These are phyloP conservation scores for Pleurostoma richardsiae DNA, from an alignment of 2,329 filamentous ascomycete genomes.

Conservation along the genomic window DNA sequence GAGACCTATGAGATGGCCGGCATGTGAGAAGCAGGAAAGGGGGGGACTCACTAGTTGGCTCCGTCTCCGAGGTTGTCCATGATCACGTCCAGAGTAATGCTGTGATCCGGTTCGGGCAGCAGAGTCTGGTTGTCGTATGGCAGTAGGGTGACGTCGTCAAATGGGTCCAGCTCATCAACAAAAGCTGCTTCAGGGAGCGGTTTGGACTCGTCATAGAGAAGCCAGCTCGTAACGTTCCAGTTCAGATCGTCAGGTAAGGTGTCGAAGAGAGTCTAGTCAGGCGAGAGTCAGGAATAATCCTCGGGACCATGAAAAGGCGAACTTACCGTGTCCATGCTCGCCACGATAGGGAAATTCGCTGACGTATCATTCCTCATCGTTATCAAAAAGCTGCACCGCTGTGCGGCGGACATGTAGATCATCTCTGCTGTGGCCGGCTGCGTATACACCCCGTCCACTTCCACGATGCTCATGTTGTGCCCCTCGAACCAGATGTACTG, in stretches of 20 bases:
- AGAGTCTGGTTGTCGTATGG: conserved; percentile 62
- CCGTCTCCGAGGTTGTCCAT: conserved; percentile 67
- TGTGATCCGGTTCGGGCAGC: conserved; percentile 56
- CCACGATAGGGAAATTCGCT: conserved; percentile 63
- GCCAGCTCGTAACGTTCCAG: conserved; percentile 62
- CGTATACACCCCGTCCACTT: conserved; percentile 68
- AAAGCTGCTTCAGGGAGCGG: conserved; percentile 43
- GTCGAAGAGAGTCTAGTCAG: conserved; percentile 58
- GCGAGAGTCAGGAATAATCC: conserved; percentile 16
- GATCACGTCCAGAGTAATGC: conserved; percentile 56
- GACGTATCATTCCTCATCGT: conserved; percentile 58
- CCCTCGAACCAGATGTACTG: conserved; percentile 65
- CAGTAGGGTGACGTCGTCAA: conserved; percentile 70
- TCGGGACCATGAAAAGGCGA: not conserved
- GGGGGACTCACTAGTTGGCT: conserved; percentile 51
- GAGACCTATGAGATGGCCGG: conserved; percentile 6
- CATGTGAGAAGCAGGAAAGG: not conserved
- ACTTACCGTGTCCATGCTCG: conserved; percentile 54
- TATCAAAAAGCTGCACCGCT: conserved; percentile 58
- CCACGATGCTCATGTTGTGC: conserved; percentile 64
- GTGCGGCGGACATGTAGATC: conserved; percentile 64
- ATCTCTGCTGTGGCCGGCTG: conserved; percentile 53
- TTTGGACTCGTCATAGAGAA: conserved; percentile 48
- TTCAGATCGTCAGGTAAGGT: conserved; percentile 61
- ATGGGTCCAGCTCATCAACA: conserved; percentile 36